phyloP scores from a whole-genome alignment of 345 rosid genomes.

The Hibiscus tridactylites region DNA sequence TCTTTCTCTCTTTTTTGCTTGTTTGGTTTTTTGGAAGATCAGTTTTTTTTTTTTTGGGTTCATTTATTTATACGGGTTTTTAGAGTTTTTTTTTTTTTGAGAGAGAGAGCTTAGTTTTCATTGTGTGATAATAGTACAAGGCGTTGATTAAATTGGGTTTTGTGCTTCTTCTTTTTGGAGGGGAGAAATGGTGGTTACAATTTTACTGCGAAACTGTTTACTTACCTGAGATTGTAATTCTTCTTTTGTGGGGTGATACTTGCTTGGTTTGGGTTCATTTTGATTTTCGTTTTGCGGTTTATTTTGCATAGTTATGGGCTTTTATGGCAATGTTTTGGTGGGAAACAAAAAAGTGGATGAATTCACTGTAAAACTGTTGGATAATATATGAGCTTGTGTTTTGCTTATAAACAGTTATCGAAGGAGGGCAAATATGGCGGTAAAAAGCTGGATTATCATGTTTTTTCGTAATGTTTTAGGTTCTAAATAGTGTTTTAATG shows the following conservation, averaged over 20 bases:
- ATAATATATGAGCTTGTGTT: not conserved
- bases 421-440: not conserved
- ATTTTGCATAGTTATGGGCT: not conserved
- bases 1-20: not conserved
- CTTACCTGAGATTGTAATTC: not conserved
- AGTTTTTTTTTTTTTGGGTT: not conserved
- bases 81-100: not conserved
- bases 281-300: not conserved
- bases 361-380: not conserved
- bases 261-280: not conserved
- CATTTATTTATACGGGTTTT: not conserved
- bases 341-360: not conserved
- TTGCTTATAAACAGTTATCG: not conserved
- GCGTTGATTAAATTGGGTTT: not conserved
- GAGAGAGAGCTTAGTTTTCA: not conserved
- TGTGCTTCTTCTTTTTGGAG: not conserved
- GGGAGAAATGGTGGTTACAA: not conserved
- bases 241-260: not conserved
- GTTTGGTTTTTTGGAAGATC: too few species aligned
- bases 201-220: not conserved
- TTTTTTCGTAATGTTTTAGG: not conserved
- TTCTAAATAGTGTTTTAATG: not conserved
- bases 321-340: not conserved
- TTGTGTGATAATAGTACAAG: not conserved
- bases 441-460: too few species aligned